These are phyloP conservation scores for Hyaloscypha variabilis DNA, from an alignment of 495 filamentous ascomycete genomes.

Conservation along the genomic window DNA sequence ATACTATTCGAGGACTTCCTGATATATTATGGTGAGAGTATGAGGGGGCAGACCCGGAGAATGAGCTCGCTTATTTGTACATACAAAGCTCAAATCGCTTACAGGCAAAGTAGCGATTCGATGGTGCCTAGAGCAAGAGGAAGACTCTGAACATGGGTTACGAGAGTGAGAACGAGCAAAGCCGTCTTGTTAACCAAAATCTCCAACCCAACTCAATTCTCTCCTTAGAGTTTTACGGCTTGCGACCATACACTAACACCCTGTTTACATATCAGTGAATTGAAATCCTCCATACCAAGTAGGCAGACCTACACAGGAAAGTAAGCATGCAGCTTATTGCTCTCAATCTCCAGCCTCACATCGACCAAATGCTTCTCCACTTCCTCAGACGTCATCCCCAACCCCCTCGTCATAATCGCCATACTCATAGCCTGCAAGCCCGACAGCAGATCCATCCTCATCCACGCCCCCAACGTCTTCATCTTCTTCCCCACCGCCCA, in stretches of 20 bases:
- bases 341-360: conserved; percentile 28
- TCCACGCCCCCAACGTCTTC: conserved; percentile 23
- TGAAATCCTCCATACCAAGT: background rate
- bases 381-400: conserved; percentile 44
- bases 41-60: too few species aligned
- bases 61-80: too few species aligned
- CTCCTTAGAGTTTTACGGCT: background rate
- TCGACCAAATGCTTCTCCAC: conserved; percentile 22
- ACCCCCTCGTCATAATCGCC: conserved; percentile 48
- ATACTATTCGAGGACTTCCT: too few species aligned
- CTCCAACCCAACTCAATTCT: too few species aligned
- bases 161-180: too few species aligned
- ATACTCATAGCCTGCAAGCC: conserved; percentile 46
- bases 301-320: conserved; percentile 21
- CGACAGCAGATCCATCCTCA: conserved; percentile 48
- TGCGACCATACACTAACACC: conserved; percentile 3
- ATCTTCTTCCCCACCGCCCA: conserved; percentile 8
- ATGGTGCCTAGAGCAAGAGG: too few species aligned
- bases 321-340: conserved; percentile 26
- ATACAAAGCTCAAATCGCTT: too few species aligned
- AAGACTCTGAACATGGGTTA: too few species aligned
- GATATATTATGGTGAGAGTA: too few species aligned
- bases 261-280: background rate
- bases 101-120: too few species aligned
- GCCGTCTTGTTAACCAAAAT: too few species aligned